Evolutionary conservation across 1,284 basidiomycete genomes (phyloP).

Genomic region (Rugiboletus extremiorientalis): DNA sequence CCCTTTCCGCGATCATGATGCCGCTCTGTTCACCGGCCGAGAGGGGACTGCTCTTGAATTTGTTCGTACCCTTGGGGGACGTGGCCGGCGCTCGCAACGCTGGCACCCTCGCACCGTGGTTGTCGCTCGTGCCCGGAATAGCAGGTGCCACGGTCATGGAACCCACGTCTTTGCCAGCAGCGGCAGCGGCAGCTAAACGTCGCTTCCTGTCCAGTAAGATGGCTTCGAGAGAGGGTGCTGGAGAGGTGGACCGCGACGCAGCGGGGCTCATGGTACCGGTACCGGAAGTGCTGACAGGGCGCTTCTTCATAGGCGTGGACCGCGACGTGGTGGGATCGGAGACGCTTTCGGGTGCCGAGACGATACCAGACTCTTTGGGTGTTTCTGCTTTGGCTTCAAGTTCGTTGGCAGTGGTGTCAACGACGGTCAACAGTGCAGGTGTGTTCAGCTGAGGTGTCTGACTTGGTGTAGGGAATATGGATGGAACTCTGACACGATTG

Average conservation of each 20-base stretch:
- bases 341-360: not conserved
- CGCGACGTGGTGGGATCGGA: not conserved
- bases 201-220: conserved; percentile 59
- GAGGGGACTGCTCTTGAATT: conserved; percentile 71
- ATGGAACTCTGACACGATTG: conserved; percentile 21
- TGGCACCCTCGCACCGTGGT: conserved; percentile 9
- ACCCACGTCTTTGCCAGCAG: conserved; percentile 18
- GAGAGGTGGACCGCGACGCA: conserved; percentile 37
- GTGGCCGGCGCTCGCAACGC: conserved; percentile 21
- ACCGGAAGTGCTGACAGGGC: conserved; percentile 14
- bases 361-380: not conserved
- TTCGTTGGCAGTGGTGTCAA: not conserved
- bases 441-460: not conserved
- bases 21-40: conserved; percentile 42
- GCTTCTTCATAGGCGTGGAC: conserved; percentile 15
- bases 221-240: conserved; percentile 59
- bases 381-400: not conserved
- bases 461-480: conserved; percentile 10
- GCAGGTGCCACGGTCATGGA: conserved; percentile 7
- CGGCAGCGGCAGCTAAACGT: conserved; percentile 32
- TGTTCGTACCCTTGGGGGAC: conserved; percentile 44
- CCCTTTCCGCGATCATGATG: conserved; percentile 42
- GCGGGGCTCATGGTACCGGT: conserved; percentile 13
- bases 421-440: not conserved
- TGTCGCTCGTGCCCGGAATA: conserved; percentile 12